These are phyloP conservation scores for Ophioceras dolichostomum DNA, from an alignment of 2,329 filamentous ascomycete genomes.

Conservation along the genomic window DNA sequence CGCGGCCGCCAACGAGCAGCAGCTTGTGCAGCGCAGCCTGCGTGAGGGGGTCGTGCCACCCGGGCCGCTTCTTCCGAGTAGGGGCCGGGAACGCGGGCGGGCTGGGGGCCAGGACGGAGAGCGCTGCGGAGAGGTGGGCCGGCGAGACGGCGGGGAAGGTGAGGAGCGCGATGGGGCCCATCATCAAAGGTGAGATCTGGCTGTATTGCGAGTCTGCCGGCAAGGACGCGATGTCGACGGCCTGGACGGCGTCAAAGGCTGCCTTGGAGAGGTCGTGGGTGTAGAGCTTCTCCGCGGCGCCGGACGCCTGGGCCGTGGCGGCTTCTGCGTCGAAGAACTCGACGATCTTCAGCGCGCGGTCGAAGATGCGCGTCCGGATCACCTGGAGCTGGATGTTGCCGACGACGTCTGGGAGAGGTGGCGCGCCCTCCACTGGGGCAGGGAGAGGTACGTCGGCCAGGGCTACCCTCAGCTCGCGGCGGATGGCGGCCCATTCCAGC, in stretches of 20 bases:
- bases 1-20: constrained; percentile 70
- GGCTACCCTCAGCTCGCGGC: constrained; percentile 50
- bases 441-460: constrained; percentile 27
- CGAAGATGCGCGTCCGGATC: constrained; percentile 80
- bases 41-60: constrained; percentile 67
- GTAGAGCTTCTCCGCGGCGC: constrained; percentile 24
- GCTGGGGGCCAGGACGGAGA: constrained; percentile 66
- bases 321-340: constrained; percentile 55
- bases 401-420: constrained; percentile 34
- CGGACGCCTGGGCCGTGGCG: constrained; percentile 19
- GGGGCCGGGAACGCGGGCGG: constrained; percentile 67
- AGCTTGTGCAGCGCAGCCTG: constrained; percentile 80
- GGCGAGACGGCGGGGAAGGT: constrained; percentile 76
- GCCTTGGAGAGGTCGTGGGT: constrained; percentile 41
- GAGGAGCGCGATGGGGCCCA: constrained; percentile 69
- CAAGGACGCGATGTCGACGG: constrained; percentile 13
- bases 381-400: constrained; percentile 64
- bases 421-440: constrained; percentile 15
- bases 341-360: constrained; percentile 69
- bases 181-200: constrained; percentile 62
- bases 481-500: constrained; percentile 60
- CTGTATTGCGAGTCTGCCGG: constrained; percentile 30
- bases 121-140: constrained; percentile 66
- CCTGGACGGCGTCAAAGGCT: constrained; percentile 29
- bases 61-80: constrained; percentile 60